Conservation (phyloP, 768 basidiomycete species). For the Gymnopilus dilepis region DNA sequence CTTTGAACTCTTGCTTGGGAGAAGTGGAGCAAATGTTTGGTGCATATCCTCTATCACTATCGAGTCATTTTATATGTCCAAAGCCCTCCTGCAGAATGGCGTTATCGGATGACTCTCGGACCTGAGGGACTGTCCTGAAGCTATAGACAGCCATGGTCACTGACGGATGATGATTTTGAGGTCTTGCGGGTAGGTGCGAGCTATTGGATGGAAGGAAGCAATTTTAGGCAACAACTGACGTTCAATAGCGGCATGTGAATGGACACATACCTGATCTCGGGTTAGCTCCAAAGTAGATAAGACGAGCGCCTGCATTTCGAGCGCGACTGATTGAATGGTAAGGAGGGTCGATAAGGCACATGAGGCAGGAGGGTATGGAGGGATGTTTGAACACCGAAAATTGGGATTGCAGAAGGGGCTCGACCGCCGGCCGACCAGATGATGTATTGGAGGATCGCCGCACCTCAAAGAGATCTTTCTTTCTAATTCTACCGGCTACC, state of each 20-base stretch:
- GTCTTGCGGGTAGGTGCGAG: constrained; percentile 13
- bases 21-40: background rate
- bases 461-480: background rate
- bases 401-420: background rate
- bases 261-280: constrained; percentile 15
- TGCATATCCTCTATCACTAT: background rate
- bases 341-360: background rate
- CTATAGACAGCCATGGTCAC: constrained; percentile 6
- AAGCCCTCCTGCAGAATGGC: constrained; percentile 1
- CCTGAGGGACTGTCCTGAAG: constrained; percentile 9
- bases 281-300: constrained; percentile 8
- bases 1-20: background rate
- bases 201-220: constrained; percentile 14
- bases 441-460: background rate
- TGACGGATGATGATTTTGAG: constrained; percentile 16
- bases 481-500: constrained; percentile 6
- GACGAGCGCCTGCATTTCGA: constrained; percentile 7
- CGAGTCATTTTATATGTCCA: constrained; percentile 20
- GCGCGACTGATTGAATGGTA: background rate
- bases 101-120: constrained; percentile 15
- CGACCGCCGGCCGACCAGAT: background rate
- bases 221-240: constrained; percentile 7
- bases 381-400: background rate
- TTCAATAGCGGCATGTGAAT: constrained; percentile 4
- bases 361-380: background rate